These are phyloP conservation scores for Sugiyamaella paludigena DNA, from an alignment of 1,139 yeast genomes.

Conservation along the genomic window DNA sequence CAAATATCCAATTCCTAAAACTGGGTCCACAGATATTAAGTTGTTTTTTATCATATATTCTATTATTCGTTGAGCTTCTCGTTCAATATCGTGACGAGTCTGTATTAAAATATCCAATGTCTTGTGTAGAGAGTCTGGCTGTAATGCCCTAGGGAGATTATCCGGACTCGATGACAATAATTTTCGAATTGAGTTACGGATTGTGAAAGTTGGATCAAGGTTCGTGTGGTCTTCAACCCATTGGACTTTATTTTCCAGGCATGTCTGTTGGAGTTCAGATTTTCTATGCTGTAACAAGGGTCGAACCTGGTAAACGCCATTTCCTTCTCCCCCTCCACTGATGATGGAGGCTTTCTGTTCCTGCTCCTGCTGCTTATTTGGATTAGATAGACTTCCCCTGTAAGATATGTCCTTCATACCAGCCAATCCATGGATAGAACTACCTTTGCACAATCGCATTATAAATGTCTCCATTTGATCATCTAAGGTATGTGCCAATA, in stretches of 20 bases:
- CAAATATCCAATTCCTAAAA: constrained; percentile 12
- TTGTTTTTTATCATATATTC: constrained; percentile 5
- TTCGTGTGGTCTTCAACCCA: constrained; percentile 78
- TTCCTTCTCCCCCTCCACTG: constrained; percentile 20
- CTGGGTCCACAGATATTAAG: constrained; percentile 9
- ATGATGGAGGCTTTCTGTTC: constrained; percentile 26
- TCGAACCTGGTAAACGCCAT: constrained; percentile 38
- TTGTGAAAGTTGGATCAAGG: constrained; percentile 50
- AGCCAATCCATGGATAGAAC: constrained; percentile 59
- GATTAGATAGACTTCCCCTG: constrained; percentile 20
- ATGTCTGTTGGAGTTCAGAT: constrained; percentile 46
- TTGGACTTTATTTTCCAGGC: constrained; percentile 40
- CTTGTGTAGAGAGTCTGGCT: constrained; percentile 10
- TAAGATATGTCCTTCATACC: constrained; percentile 36
- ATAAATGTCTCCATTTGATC: constrained; percentile 73
- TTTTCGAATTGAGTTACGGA: constrained; percentile 47
- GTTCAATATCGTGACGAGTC: constrained; percentile 8
- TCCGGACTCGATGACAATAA: constrained; percentile 19
- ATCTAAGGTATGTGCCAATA: constrained; percentile 66
- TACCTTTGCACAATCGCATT: constrained; percentile 52
- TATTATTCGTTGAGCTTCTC: constrained; percentile 9
- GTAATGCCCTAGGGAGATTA: constrained; percentile 14
- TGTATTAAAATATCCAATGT: constrained; percentile 4
- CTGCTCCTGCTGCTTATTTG: constrained; percentile 14
- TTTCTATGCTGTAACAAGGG: constrained; percentile 56